Evolutionary conservation across 495 filamentous ascomycete species (phyloP), one percentile per base, ranked within the genome.

Genomic region (Trichoderma reesei): DNA sequence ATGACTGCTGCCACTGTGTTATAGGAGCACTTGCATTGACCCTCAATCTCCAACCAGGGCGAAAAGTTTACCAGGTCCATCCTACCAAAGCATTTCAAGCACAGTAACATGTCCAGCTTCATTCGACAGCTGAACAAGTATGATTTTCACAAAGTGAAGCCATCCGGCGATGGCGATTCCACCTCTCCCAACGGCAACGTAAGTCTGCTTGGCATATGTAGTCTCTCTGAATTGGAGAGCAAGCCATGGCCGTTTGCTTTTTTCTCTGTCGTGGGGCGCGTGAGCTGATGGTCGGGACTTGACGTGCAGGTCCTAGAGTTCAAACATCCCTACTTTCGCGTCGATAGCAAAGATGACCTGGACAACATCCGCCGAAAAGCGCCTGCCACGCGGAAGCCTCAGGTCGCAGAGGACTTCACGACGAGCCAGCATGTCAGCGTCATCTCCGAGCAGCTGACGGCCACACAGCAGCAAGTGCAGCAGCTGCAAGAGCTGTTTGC

Each of bases 101-200:
- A 98, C 76, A 96, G 91, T 85, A 99, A 99, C 73, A 98, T 99
- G 74, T 94, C 95, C 48, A 96, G 91, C 78, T 99, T 99, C 69
- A 94, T 99, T 51, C 89, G 94, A 68, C 94, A 99, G 74, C 79
- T 99, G 60, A 99, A 99, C 80, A 99, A 99, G 73, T 99, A 96
- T 75, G 94, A 98, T 75, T 99, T 99, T 68, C 95, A 98, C 79
- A 99, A 99, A 81, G 94, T 99, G 56, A 85, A 94, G 67, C 44
- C 64, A 61, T 38, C 38, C 6, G 8, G 33, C 54, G 61, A 63
- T 18, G 41, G 41, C 61, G 61, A 63, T 6, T 42, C 38, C 13
- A 20, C 61, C n/a, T 61, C 59, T 2, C 59, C 59, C 1, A 39
- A 39, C 11, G 59, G 59, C 13, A 61, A 61, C 34, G 18, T 60